Evolutionary conservation across 805 yeast species (phyloP).

Genomic region (Myxozyma lipomycoides): DNA sequence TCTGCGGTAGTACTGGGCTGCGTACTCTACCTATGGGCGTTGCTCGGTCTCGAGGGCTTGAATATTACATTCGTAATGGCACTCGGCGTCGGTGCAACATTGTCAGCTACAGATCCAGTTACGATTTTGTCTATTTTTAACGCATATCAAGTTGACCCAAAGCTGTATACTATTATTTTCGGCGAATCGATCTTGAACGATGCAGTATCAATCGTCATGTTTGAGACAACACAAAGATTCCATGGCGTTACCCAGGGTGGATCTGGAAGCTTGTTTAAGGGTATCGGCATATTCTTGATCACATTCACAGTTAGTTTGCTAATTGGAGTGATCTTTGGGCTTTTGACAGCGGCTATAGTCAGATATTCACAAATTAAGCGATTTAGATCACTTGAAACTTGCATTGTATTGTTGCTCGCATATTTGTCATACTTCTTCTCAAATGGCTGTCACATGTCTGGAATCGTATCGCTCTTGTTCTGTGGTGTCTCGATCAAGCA

Average conservation of each 20-base stretch:
- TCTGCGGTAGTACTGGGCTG: conserved; percentile 80
- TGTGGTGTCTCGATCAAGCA: conserved; percentile 97
- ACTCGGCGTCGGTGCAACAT: conserved; percentile 92
- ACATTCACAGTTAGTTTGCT: conserved; percentile 86
- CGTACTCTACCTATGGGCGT: conserved; percentile 83
- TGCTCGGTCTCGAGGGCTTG: conserved; percentile 83
- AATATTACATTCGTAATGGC: conserved; percentile 92
- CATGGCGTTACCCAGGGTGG: conserved; percentile 72
- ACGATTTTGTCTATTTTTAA: conserved; percentile 94
- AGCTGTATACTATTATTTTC: conserved; percentile 90
- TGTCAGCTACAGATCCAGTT: conserved; percentile 98
- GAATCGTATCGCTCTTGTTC: conserved; percentile 69
- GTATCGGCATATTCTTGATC: conserved; percentile 88
- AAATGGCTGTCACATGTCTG: conserved; percentile 99
- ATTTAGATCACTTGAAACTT: conserved; percentile 96
- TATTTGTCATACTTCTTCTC: conserved; percentile 96
- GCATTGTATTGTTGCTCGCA: conserved; percentile 82
- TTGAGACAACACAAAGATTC: conserved; percentile 95
- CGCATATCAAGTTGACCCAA: conserved; percentile 97
- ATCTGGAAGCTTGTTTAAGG: conserved; percentile 78
- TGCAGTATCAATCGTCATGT: conserved; percentile 98
- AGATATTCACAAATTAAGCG: conserved; percentile 91
- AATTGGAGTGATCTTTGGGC: conserved; percentile 84
- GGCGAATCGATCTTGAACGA: conserved; percentile 95
- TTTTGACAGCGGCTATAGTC: conserved; percentile 79